Evolutionary conservation across 1,139 yeast species (phyloP).

Genomic region (Dujonia santamariae): DNA sequence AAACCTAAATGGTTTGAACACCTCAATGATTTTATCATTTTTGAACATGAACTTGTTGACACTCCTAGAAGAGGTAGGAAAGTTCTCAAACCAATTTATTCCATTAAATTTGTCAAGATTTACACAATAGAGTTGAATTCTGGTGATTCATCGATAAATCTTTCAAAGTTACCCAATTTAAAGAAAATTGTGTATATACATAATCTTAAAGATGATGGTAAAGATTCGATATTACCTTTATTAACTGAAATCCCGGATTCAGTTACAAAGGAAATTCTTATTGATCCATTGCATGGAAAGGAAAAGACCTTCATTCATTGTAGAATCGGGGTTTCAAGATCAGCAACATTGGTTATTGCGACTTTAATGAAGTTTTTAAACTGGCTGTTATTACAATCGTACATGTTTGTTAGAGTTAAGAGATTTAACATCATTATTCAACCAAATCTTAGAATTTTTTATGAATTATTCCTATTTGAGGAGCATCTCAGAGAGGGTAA

Average conservation of each 20-base stretch:
- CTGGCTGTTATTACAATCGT: conserved; percentile 68
- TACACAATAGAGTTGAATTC: conserved; percentile 23
- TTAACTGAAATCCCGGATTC: conserved; percentile 28
- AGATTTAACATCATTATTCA: conserved; percentile 86
- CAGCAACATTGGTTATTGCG: conserved; percentile 89
- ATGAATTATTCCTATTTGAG: conserved; percentile 80
- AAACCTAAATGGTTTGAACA: conserved; percentile 32
- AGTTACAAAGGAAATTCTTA: conserved; percentile 29
- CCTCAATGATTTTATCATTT: conserved; percentile 13
- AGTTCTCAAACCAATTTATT: conserved; percentile 23
- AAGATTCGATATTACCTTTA: conserved; percentile 32
- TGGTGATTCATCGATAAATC: conserved; percentile 10
- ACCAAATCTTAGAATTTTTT: conserved; percentile 83
- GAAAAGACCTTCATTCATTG: conserved; percentile 77
- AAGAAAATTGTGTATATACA: conserved; percentile 29
- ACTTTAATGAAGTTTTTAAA: conserved; percentile 75
- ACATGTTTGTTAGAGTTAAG: conserved; percentile 76
- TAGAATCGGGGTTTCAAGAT: conserved; percentile 87
- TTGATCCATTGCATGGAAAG: conserved; percentile 17
- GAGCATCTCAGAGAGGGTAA: conserved; percentile 36
- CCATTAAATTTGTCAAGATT: conserved; percentile 24
- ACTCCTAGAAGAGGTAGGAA: conserved; percentile 2
- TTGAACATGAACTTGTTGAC: conserved; percentile 18
- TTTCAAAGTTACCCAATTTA: conserved; percentile 18
- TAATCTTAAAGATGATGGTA: conserved; percentile 41